A percentile compares a stretch with the other conserved stretches of the same genome.
These are phyloP conservation scores for Citrullus mucosospermus DNA, from an alignment of 306 rosid species.

Conservation along the genomic window DNA sequence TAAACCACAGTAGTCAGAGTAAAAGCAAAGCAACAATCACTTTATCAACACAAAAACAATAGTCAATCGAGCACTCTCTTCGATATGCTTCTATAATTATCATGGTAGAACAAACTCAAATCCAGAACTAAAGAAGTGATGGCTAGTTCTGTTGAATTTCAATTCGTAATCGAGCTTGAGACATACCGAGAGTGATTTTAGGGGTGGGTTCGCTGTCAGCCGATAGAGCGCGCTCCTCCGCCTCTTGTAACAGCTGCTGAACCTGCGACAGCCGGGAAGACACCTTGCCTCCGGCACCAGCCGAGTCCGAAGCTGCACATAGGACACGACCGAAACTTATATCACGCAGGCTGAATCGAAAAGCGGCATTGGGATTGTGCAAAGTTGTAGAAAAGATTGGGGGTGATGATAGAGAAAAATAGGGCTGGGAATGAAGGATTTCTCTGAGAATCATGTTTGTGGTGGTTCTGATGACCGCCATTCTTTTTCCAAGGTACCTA, in stretches of 20 bases:
- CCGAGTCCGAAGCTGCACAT: conserved; percentile 36
- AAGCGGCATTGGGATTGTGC: background rate
- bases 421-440: conserved; percentile 21
- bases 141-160: background rate
- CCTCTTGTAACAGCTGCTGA: conserved; percentile 60
- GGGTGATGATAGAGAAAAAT: conserved; percentile 11
- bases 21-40: background rate
- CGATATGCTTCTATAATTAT: background rate
- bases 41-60: background rate
- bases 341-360: conserved; percentile 12
- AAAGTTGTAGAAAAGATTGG: background rate
- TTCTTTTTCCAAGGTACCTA: background rate
- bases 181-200: conserved; percentile 58
- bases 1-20: background rate
- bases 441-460: conserved; percentile 26
- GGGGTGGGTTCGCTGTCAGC: conserved; percentile 49
- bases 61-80: background rate
- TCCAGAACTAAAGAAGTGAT: background rate
- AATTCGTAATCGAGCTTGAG: background rate
- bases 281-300: conserved; percentile 33
- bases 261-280: conserved; percentile 75
- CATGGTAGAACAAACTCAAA: background rate
- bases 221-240: conserved; percentile 58
- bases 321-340: conserved; percentile 26
- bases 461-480: conserved; percentile 37